Evolutionary conservation across 1,284 basidiomycete genomes (phyloP), one percentile per base, ranked within the genome.

Genomic region (Lentinula novae-zelandiae): DNA sequence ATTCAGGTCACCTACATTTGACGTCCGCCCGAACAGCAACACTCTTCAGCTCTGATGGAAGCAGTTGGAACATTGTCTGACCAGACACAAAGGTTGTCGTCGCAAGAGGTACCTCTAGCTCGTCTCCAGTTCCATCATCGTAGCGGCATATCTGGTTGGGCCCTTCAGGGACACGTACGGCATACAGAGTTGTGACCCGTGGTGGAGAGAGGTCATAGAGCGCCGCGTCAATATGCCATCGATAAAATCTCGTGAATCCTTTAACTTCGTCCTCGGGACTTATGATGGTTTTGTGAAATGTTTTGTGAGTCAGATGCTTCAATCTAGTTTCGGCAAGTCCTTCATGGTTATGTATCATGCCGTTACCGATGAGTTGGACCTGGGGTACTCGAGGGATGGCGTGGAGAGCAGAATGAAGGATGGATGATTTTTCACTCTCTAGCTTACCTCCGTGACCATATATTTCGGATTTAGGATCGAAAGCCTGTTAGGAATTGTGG

Each of bases 171-270:
- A 95, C 89, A 1, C 70, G 79, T 60, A 96, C 77, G 0, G 87
- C 93, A 67, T 95, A 93, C 7, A 97, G 83, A 0, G 94, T 93
- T 2, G 95, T 96, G 44, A 94, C 94, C 66, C 83, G 87, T 2
- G 95, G 95, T 15, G 92, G 92, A 27, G 84, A 83, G 27, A 94
- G 83, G 64, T 92, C 87, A 73, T 96, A 97, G 27, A 96, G 75
- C 0, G 95, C 95, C 0, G 95, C 95, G 68, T 97, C 95, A 72
- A 96, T 96, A 75, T 96, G 94, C 93, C 93, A 95, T 57, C 93
- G 82, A 72, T 95, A 95, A 79, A 93, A 96, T 34, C 94, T 84
- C 10, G 94, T 96, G 50, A 79, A 73, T 20, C 92, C 92, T 57
- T 82, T 81, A 10, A 76, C 83, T 67, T 92, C 89, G 65, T 96